phyloP scores from a whole-genome alignment of 306 rosid species.

The Corylus heterophylla region DNA sequence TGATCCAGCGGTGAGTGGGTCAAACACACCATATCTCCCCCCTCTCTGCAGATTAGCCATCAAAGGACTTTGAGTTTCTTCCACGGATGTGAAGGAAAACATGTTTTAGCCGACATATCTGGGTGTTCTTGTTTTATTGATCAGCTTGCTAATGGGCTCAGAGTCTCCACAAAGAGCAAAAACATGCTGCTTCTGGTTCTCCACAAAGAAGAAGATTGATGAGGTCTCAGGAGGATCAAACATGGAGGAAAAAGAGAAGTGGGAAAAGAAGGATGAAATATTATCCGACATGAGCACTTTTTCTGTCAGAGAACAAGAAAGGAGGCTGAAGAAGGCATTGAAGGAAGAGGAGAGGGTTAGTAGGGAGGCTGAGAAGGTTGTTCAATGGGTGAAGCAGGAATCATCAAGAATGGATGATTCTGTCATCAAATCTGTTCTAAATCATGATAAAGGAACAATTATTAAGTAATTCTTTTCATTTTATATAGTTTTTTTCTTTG shows the following conservation, averaged over 20 bases:
- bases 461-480: conserved; percentile 1
- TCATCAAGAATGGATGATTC: conserved; percentile 52
- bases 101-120: too few species aligned
- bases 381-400: conserved; percentile 57
- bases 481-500: background rate
- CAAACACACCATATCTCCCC: too few species aligned
- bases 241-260: conserved; percentile 9
- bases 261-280: conserved; percentile 44
- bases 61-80: too few species aligned
- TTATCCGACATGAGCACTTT: conserved; percentile 59
- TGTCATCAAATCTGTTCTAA: conserved; percentile 21
- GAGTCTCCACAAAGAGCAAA: conserved; percentile 26
- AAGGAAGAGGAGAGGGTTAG: conserved; percentile 46
- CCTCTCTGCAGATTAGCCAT: too few species aligned
- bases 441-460: background rate
- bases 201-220: conserved; percentile 27
- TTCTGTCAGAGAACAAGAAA: conserved; percentile 53
- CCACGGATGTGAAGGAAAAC: too few species aligned
- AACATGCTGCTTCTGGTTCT: conserved; percentile 53
- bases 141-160: conserved; percentile 33
- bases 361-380: conserved; percentile 48
- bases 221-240: conserved; percentile 12
- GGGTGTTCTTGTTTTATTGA: background rate
- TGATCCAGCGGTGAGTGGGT: too few species aligned
- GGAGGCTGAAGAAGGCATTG: conserved; percentile 57